Base-by-base conservation (phyloP, 2,329 filamentous ascomycete species). In the Nigrograna mackinnonii region DNA sequence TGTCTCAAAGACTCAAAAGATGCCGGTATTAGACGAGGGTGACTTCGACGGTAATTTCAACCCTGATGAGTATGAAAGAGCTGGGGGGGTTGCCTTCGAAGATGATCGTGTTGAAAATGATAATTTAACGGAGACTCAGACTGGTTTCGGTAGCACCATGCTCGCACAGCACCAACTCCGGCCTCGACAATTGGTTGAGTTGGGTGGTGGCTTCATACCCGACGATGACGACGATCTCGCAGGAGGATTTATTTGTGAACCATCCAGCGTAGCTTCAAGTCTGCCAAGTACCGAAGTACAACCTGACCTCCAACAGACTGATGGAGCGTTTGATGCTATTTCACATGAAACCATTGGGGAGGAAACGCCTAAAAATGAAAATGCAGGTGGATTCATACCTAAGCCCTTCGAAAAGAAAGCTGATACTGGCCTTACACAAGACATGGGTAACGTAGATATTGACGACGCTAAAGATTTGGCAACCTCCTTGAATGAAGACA, bases 61-160 rank as follows among this genome's bases (percentile, higher is more conserved):
- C 13, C 21, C 24, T 6, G 37, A 43, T 13, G 47, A 47, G 18
- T 37, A 40, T 19, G 37, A 44, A 12, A 34, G 41, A 18, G 36
- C 18, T 30, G 55, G 52, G n/a, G 58, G 57, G 0, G 61, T 62
- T 16, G 16, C n/a, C n/a, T n/a, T n/a, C n/a, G n/a, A n/a, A n/a
- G n/a, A n/a, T n/a, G n/a, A n/a, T n/a, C n/a, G n/a, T n/a, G n/a
- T n/a, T n/a, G n/a, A n/a, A n/a, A n/a, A n/a, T n/a, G n/a, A n/a
- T n/a, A n/a, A n/a, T n/a, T n/a, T n/a, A n/a, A n/a, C 36, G 66
- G 47, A 60, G 59, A 41, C 69, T n/a, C 31, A 9, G n/a, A 32
- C 13, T n/a, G 54, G n/a, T 19, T 64, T 65, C 13, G 62, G 60
- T 22, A 62, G 58, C 37, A 43, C 52, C 3, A 55, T 66, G 6